These are phyloP conservation scores for Pseudoturritis turrita DNA, from an alignment of 345 rosid species.

Conservation along the genomic window DNA sequence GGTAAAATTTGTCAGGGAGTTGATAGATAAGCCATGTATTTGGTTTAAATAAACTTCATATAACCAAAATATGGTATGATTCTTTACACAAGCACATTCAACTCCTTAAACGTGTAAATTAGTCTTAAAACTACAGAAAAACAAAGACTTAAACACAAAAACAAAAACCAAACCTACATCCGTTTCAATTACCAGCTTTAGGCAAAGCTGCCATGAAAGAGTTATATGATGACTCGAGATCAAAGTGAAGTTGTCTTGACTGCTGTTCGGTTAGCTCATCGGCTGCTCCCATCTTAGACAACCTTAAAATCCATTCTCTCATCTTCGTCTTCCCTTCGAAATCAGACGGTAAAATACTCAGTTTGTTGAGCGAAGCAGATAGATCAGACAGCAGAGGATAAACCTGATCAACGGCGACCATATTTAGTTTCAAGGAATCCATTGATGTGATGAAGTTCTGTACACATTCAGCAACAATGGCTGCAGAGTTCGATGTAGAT, in stretches of 20 bases:
- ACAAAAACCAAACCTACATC: neutral
- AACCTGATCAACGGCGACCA: constrained; percentile 95
- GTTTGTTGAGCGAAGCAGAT: constrained; percentile 61
- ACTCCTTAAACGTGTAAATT: neutral
- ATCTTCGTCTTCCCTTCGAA: constrained; percentile 91
- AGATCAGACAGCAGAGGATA: constrained; percentile 80
- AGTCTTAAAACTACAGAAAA: neutral
- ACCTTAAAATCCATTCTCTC: constrained; percentile 80
- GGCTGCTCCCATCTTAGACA: constrained; percentile 93
- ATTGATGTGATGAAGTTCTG: constrained; percentile 89
- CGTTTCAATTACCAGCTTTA: constrained; percentile 54
- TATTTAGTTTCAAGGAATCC: constrained; percentile 84
- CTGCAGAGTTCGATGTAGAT: constrained; percentile 59
- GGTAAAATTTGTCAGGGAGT: too few relatives aligned
- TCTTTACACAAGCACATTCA: neutral
- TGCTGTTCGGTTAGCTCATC: constrained; percentile 93
- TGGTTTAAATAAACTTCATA: neutral
- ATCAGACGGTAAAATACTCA: constrained; percentile 64
- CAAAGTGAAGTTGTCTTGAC: constrained; percentile 88
- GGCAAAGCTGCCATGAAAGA: constrained; percentile 98
- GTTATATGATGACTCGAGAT: constrained; percentile 84
- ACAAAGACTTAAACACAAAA: constrained; percentile 1
- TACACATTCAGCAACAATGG: constrained; percentile 81
- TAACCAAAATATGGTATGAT: neutral
- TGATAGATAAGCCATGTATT: too few relatives aligned